A percentile compares a stretch with the other conserved stretches of the same genome.
Conservation (phyloP, 2,329 filamentous ascomycete species). For the Blastomyces parvus region DNA sequence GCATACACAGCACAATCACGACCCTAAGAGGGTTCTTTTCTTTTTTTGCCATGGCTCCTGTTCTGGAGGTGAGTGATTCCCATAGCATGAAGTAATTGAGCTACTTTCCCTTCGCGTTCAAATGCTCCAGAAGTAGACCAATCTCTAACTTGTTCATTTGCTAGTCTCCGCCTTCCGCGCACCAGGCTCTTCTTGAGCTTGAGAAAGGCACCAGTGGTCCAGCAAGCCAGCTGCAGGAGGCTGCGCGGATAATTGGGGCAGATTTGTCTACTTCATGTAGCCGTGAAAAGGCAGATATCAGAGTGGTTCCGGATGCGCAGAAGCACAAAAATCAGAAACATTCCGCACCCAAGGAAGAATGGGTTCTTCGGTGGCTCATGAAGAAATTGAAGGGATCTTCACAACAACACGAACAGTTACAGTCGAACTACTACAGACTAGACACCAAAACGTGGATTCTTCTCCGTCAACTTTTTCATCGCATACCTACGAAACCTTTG, state of each 20-base stretch:
- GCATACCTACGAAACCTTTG: slow-evolving; percentile 59
- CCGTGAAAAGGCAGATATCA: slow-evolving; percentile 1
- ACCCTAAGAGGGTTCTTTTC: slow-evolving; percentile 9
- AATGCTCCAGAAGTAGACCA: not conserved
- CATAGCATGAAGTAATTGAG: not conserved
- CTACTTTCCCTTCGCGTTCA: not conserved
- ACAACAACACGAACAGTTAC: slow-evolving; percentile 21
- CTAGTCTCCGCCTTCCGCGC: slow-evolving; percentile 32
- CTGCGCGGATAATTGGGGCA: slow-evolving; percentile 35
- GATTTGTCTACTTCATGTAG: slow-evolving; percentile 28
- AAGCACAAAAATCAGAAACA: not conserved
- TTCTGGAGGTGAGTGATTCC: slow-evolving; percentile 28
- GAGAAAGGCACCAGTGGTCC: slow-evolving; percentile 36
- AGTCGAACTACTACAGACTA: slow-evolving; percentile 35
- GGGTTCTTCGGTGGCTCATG: slow-evolving; percentile 57
- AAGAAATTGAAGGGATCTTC: slow-evolving; percentile 45
- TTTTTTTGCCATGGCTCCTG: slow-evolving; percentile 24
- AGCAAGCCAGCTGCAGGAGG: slow-evolving; percentile 33
- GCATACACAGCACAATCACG: not conserved
- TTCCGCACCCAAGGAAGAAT: slow-evolving; percentile 49
- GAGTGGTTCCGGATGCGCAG: not conserved
- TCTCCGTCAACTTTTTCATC: slow-evolving; percentile 55
- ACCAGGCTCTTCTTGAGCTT: slow-evolving; percentile 37
- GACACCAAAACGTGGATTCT: slow-evolving; percentile 43
- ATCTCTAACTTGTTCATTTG: slow-evolving; percentile 7